Base-by-base conservation (phyloP, 2,329 filamentous ascomycete species). In the Botrytis cinerea region DNA sequence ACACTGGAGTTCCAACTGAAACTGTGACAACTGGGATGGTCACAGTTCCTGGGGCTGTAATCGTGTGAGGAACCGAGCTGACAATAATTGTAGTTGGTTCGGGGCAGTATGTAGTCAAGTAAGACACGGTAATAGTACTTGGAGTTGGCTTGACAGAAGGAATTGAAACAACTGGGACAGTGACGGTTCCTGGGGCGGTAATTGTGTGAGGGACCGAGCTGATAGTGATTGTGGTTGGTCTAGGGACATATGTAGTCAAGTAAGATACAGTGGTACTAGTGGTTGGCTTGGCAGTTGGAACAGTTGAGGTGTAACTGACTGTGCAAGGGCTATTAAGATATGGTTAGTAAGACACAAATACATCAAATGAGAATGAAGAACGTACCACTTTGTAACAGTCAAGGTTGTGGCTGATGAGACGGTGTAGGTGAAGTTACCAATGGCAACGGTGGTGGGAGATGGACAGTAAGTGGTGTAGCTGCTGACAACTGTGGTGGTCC, bases 171-270 rank as follows among this genome's bases (percentile, higher is more conserved):
- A 72, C 10, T 60, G 70, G 70, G 18, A 72, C 48, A 18, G 75
- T 76, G 45, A 74, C 69, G 16, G 45, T 75, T 10, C 73, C 75
- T 12, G 73, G 51, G 25, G 75, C 71, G 38, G 75, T 71, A 10
- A 76, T 74, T n/a, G 67, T 60, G 35, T 72, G 75, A 73, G 78
- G 78, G 60, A 78, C 71, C 43, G 75, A 75, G 73, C 77, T 74
- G 54, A 76, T 71, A 48, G 70, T 76, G 62, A 70, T 73, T 25
- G 54, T 74, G 25, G 73, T 77, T 57, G 76, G 48, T 73, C 60
- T 51, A 16, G 74, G 72, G 59, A 66, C 35, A 10, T 66, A 72
- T 40, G 60, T 72, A 38, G 73, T 73, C 48, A 73, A 63, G 28
- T 59, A 73, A 1, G 73, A 73, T 38, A 69, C 57, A 2, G 63